Evolutionary conservation across 345 rosid species (phyloP).

Genomic region (Erodium maritimum): DNA sequence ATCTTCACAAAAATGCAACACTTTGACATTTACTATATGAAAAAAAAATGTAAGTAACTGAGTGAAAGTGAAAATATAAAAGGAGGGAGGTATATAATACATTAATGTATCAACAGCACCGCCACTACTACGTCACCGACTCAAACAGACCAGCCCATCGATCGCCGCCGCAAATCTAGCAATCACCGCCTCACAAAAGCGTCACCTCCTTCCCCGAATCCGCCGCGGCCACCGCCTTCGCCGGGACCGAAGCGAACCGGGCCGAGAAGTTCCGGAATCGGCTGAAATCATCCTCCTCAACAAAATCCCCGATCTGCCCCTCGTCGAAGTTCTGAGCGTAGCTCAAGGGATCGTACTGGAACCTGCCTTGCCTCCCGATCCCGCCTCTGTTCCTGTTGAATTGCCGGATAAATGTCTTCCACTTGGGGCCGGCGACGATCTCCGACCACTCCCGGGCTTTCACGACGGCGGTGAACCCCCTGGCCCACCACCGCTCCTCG

Average conservation of each 20-base stretch:
- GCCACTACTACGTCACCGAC: background rate
- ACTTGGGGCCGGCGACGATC: conserved; percentile 86
- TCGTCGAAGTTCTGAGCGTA: conserved; percentile 83
- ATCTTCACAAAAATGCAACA: background rate
- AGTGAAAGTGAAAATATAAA: background rate
- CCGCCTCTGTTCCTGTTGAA: conserved; percentile 41
- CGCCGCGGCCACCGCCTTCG: too few relatives aligned
- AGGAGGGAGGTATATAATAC: too few relatives aligned
- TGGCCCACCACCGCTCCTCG: conserved; percentile 36
- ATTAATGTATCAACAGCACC: background rate
- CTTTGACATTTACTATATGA: too few relatives aligned
- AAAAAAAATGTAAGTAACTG: too few relatives aligned
- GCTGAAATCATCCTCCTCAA: conserved; percentile 18
- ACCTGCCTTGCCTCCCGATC: conserved; percentile 33
- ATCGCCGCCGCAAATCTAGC: background rate
- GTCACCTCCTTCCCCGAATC: conserved; percentile 5
- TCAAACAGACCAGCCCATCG: too few relatives aligned
- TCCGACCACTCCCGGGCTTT: conserved; percentile 89
- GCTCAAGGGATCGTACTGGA: conserved; percentile 78
- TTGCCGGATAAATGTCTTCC: conserved; percentile 93
- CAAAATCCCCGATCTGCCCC: conserved; percentile 26
- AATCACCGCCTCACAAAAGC: conserved; percentile 7
- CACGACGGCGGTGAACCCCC: conserved; percentile 29
- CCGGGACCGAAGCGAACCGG: conserved; percentile 49
- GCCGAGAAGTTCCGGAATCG: conserved; percentile 48